Evolutionary conservation across 2,329 filamentous ascomycete species (phyloP), one percentile per base, ranked within the genome.

Genomic region (Claviceps maximensis): DNA sequence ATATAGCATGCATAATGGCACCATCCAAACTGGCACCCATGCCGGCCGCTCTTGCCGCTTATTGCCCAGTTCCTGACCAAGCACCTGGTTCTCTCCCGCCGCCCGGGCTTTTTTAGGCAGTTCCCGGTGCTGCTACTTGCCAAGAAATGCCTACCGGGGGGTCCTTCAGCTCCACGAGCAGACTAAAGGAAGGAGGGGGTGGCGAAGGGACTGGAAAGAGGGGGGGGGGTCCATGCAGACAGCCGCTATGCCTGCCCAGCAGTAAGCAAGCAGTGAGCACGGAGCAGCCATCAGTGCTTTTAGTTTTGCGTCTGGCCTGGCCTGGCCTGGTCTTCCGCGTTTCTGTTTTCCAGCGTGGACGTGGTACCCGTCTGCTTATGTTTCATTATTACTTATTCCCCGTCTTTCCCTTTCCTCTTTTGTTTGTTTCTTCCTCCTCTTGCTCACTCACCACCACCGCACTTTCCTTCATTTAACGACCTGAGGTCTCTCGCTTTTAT

Each of bases 401-500:
- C 47, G 10, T 49, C 47, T 23, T 25, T 23, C 45, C 27, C 25
- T 47, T 45, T 47, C 23, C n/a, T 42, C 15, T 15, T 38, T 17
- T 25, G n/a, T 8, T 33, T 19, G 8, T 29, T n/a, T 9, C 27
- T 31, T 38, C 10, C 17, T 40, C 48, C 19, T 27, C 19, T 47
- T 36, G 41, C 52, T 52, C 51, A 23, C 40, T 46, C 41, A 29
- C 33, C 45, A 47, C 27, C 47, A 51, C 19, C 27, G 47, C 51
- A 56, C 50, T 21, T 53, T 53, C 54, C 45, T 57, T 55, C 52
- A 45, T 56, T 45, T 29, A 33, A 49, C 50, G 50, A 53, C 51
- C 31, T 46, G 45, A 33, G 45, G 48, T 51, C 41, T 50, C 51
- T 47, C 47, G 48, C 42, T 44, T 57, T 56, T 52, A 42, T 50